Conservation (phyloP, 2,329 filamentous ascomycete species). For the Sclerotinia sclerotiorum region DNA sequence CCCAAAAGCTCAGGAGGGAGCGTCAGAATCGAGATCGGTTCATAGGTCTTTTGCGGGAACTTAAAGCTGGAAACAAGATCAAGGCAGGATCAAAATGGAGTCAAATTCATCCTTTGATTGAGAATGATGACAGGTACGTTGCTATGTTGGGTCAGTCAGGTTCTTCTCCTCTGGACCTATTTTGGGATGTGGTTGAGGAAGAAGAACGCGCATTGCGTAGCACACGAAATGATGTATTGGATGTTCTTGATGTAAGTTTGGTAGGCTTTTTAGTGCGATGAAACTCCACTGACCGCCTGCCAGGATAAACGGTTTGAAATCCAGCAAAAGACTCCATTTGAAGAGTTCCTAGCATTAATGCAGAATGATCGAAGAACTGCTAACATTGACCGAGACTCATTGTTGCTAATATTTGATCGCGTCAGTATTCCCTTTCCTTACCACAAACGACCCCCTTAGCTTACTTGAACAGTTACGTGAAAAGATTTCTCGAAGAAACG, state of each 20-base stretch:
- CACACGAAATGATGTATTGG: constrained; percentile 78
- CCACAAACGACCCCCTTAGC: constrained; percentile 25
- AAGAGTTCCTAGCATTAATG: constrained; percentile 83
- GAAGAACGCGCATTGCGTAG: constrained; percentile 84
- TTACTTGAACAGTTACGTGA: constrained; percentile 65
- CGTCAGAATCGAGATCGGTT: constrained; percentile 85
- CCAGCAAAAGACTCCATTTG: constrained; percentile 78
- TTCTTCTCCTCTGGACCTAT: constrained; percentile 84
- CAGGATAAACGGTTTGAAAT: constrained; percentile 92
- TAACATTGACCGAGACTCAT: constrained; percentile 77
- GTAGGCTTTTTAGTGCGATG: neutral
- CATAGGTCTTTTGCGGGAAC: constrained; percentile 69
- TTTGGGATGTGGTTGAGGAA: constrained; percentile 94
- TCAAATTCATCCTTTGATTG: constrained; percentile 71
- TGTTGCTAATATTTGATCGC: constrained; percentile 81
- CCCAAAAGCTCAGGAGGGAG: constrained; percentile 74
- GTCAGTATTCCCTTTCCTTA: constrained; percentile 48
- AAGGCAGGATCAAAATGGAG: constrained; percentile 91
- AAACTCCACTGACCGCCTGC: constrained; percentile 42
- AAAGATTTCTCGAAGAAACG: constrained; percentile 76
- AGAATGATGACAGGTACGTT: constrained; percentile 78
- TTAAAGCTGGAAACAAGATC: constrained; percentile 75
- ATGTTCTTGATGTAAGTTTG: constrained; percentile 77
- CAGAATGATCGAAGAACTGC: constrained; percentile 84
- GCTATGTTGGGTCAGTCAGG: constrained; percentile 81